Percentiles rank a stretch among this genome's conserved stretches.
These are phyloP conservation scores for Barnettozyma californica DNA, from an alignment of 805 yeast genomes.

Conservation along the genomic window DNA sequence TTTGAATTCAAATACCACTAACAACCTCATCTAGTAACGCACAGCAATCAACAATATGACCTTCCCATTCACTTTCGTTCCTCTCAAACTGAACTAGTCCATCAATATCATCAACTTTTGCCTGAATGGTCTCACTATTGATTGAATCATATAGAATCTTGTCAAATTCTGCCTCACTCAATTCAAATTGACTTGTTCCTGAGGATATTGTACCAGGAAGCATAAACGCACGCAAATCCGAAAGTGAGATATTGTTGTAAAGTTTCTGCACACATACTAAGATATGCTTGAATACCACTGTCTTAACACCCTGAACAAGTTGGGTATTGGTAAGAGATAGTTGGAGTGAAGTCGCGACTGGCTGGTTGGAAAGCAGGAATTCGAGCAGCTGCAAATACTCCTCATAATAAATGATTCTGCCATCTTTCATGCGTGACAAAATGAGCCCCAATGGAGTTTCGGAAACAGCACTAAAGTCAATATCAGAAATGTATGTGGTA, in stretches of 20 bases:
- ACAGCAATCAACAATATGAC: constrained; percentile 21
- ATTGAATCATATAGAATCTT: constrained; percentile 6
- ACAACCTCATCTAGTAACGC: constrained; percentile 19
- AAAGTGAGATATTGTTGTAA: constrained; percentile 5
- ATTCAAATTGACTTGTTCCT: neutral
- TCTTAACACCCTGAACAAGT: neutral
- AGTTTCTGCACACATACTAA: constrained; percentile 2
- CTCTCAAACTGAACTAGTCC: constrained; percentile 14
- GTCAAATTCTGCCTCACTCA: constrained; percentile 3
- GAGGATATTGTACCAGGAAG: neutral
- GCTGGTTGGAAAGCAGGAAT: neutral
- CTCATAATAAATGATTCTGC: constrained; percentile 5
- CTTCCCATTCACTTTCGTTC: constrained; percentile 15
- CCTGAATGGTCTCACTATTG: constrained; percentile 11
- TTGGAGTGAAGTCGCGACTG: neutral
- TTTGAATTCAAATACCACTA: constrained; percentile 4
- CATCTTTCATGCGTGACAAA: neutral
- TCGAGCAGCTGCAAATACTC: neutral
- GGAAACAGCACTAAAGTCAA: neutral
- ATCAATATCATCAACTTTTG: constrained; percentile 22
- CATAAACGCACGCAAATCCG: neutral
- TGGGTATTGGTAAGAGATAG: neutral
- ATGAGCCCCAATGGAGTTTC: constrained; percentile 1
- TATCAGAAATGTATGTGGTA: constrained; percentile 4
- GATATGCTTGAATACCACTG: constrained; percentile 5